These are phyloP conservation scores for Sporothrix globosa DNA, from an alignment of 2,329 filamentous ascomycete genomes.

Conservation along the genomic window DNA sequence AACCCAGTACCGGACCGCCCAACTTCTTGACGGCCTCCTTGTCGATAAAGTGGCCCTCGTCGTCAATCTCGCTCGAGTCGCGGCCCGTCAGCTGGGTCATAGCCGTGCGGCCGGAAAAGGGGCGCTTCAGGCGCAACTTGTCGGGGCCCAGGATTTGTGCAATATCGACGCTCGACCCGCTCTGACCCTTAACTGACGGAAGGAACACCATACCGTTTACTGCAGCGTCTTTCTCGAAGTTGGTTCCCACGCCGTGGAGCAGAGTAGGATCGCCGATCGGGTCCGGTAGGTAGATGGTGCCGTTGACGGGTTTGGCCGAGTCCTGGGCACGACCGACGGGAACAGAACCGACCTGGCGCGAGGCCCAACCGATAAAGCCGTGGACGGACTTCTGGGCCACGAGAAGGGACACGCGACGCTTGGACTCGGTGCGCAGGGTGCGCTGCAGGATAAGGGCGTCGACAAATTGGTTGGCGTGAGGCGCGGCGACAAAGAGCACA, in stretches of 20 bases:
- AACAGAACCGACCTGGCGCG: constrained; percentile 82
- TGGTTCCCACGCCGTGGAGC: constrained; percentile 75
- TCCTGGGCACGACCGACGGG: constrained; percentile 94
- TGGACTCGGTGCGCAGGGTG: constrained; percentile 81
- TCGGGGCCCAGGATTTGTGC: constrained; percentile 76
- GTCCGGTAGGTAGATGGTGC: constrained; percentile 86
- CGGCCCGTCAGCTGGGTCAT: constrained; percentile 81
- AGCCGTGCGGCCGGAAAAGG: constrained; percentile 76
- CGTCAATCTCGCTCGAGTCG: constrained; percentile 62
- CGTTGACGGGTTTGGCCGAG: constrained; percentile 75
- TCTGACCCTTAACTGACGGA: constrained; percentile 76
- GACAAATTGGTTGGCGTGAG: constrained; percentile 98
- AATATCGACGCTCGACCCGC: constrained; percentile 81
- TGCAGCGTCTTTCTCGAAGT: constrained; percentile 78
- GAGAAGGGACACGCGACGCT: constrained; percentile 86
- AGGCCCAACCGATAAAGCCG: constrained; percentile 87
- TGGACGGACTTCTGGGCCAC: constrained; percentile 96
- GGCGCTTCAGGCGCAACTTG: constrained; percentile 83
- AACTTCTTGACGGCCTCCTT: constrained; percentile 49
- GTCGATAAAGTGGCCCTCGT: constrained; percentile 65
- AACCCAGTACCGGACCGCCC: constrained; percentile 60
- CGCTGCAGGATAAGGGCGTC: constrained; percentile 93
- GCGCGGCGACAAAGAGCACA: constrained; percentile 92
- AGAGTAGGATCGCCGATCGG: constrained; percentile 82
- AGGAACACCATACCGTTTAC: constrained; percentile 83